These are phyloP conservation scores for Heliamphora exappendiculata DNA, from an alignment of 148 eudicot genomes.

Conservation along the genomic window DNA sequence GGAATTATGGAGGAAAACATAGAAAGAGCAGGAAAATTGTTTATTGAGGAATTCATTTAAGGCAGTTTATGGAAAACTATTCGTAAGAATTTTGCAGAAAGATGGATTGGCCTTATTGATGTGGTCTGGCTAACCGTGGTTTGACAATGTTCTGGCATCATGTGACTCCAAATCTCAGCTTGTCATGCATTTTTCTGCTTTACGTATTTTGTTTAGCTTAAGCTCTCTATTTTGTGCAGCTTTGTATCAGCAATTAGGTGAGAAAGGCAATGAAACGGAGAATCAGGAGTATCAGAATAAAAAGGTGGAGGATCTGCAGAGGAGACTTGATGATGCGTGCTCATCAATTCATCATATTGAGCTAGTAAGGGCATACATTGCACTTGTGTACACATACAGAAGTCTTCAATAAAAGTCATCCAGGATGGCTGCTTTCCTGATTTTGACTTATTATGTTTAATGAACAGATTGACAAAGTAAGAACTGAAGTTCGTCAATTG, in stretches of 20 bases:
- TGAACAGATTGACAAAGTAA: constrained; percentile 51
- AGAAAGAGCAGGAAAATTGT: neutral
- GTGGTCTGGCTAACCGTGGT: neutral
- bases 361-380: constrained; percentile 43
- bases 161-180: constrained; percentile 1
- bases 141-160: neutral
- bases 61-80: neutral
- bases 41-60: neutral
- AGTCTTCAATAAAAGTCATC: neutral
- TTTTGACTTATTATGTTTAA: neutral
- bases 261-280: constrained; percentile 61
- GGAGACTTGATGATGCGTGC: constrained; percentile 60
- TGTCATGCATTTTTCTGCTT: neutral
- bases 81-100: neutral
- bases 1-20: neutral
- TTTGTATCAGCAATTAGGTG: constrained; percentile 72
- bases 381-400: neutral
- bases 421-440: constrained; percentile 1
- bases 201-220: neutral
- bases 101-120: neutral
- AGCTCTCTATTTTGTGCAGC: constrained; percentile 34
- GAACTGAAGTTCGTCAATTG: constrained; percentile 41
- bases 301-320: constrained; percentile 68
- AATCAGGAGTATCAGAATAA: constrained; percentile 63
- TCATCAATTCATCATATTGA: constrained; percentile 67